These are phyloP conservation scores for Aspergillus baeticus DNA, from an alignment of 495 filamentous ascomycete species.

Conservation along the genomic window DNA sequence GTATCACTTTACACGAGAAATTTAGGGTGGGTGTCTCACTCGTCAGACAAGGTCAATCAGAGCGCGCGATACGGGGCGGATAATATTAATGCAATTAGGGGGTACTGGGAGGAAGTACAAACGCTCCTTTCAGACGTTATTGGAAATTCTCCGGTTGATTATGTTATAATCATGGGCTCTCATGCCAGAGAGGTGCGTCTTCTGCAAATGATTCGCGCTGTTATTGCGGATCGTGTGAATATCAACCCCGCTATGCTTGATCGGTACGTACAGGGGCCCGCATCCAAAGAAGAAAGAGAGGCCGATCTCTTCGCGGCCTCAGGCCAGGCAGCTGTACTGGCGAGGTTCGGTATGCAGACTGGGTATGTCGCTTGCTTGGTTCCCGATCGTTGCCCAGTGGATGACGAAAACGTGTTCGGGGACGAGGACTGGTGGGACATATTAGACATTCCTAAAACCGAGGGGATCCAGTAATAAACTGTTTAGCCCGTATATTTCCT, in stretches of 20 bases:
- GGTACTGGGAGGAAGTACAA: slow-evolving; percentile 4
- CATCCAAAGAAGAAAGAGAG: background rate
- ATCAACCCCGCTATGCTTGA: slow-evolving; percentile 8
- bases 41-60: background rate
- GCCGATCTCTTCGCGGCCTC: background rate
- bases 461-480: no score
- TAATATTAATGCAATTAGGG: background rate
- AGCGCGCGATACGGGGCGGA: slow-evolving; percentile 4
- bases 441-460: slow-evolving; percentile 6
- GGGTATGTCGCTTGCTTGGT: background rate
- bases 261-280: background rate
- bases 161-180: slow-evolving; percentile 5
- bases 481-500: no score
- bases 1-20: background rate
- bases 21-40: background rate
- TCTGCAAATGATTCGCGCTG: background rate
- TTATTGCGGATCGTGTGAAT: background rate
- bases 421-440: slow-evolving; percentile 7
- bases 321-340: background rate
- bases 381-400: slow-evolving; percentile 3
- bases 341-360: slow-evolving; percentile 7
- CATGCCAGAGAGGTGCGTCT: background rate
- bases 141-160: background rate
- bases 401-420: slow-evolving; percentile 5
- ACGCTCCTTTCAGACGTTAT: background rate